These are phyloP conservation scores for Coffea canephora DNA, from an alignment of 257 asterid species.

Conservation along the genomic window DNA sequence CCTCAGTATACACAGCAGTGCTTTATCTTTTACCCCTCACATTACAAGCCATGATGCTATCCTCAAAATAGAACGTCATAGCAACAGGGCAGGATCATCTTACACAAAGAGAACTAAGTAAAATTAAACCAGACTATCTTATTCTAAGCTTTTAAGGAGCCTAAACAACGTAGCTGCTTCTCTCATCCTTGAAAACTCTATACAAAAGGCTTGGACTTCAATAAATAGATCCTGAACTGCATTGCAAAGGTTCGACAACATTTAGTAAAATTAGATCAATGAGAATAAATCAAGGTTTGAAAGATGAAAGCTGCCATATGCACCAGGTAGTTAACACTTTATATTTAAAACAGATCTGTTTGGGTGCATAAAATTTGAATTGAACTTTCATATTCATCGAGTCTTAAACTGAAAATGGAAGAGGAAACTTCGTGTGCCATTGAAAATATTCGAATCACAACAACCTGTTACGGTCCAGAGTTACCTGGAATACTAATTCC, in stretches of 20 bases:
- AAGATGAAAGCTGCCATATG: neutral
- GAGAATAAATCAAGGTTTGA: neutral
- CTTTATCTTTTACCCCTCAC: too few species aligned
- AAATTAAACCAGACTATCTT: conserved; percentile 13
- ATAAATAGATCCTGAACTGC: conserved; percentile 92
- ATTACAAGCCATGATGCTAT: neutral
- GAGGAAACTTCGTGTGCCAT: neutral
- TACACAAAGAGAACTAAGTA: neutral
- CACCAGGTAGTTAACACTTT: neutral
- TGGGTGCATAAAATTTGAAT: neutral
- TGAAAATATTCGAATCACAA: too few species aligned
- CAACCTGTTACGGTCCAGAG: too few species aligned
- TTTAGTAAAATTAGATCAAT: neutral
- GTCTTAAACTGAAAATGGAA: too few species aligned
- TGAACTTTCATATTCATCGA: neutral
- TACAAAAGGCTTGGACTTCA: conserved; percentile 97
- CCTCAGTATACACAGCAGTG: too few species aligned
- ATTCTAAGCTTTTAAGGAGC: conserved; percentile 81
- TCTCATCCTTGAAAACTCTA: conserved; percentile 90
- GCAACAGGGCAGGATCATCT: neutral
- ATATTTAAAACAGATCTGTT: neutral
- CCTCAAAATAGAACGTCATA: neutral
- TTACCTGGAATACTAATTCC: too few species aligned
- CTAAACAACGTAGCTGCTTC: conserved; percentile 91
- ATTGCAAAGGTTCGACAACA: conserved; percentile 9